Evolutionary conservation across 116 monocot species (phyloP).

Genomic region (Phalaenopsis hybrid): DNA sequence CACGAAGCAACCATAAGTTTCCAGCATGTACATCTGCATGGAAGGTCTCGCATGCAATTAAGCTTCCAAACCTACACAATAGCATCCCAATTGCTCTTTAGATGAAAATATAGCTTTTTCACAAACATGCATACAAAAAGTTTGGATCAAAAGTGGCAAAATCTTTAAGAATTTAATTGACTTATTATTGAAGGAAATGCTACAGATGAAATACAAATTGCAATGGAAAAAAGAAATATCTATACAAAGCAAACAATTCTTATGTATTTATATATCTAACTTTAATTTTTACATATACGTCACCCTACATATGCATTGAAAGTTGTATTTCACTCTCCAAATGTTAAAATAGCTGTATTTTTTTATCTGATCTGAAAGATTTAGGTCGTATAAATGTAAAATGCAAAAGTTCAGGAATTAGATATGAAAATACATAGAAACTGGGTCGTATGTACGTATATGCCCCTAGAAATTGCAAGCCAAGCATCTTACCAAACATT

Average conservation of each 20-base stretch:
- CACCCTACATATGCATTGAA: too few species aligned
- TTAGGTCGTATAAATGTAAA: too few species aligned
- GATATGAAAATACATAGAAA: too few species aligned
- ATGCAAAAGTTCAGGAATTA: too few species aligned
- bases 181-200: background rate
- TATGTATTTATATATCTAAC: too few species aligned
- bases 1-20: constrained; percentile 89
- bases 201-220: background rate
- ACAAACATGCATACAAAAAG: background rate
- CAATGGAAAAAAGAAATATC: background rate
- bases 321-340: too few species aligned
- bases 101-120: background rate
- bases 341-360: too few species aligned
- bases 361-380: too few species aligned
- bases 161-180: background rate
- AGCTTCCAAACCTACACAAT: constrained; percentile 83
- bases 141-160: background rate
- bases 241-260: too few species aligned
- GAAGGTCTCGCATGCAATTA: constrained; percentile 79
- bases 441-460: too few species aligned
- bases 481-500: constrained; percentile 68
- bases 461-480: background rate
- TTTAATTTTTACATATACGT: too few species aligned
- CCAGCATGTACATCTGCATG: constrained; percentile 99
- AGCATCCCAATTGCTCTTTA: background rate